phyloP scores from a whole-genome alignment of 257 asterid species.

The Mentha longifolia region DNA sequence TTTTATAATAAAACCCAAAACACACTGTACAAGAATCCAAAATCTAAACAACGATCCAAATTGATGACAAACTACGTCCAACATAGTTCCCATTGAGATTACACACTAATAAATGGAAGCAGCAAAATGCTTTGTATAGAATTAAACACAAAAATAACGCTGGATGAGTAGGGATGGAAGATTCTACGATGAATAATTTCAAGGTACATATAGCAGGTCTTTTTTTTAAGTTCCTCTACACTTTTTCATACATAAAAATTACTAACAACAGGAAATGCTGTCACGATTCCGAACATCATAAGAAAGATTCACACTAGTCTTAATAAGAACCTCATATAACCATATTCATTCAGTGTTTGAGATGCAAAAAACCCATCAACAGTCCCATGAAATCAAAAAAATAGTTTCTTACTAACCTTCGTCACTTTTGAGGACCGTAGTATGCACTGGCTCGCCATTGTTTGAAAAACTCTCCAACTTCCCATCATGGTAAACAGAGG shows the following conservation, averaged over 20 bases:
- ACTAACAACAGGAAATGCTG: not conserved
- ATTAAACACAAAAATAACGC: not conserved
- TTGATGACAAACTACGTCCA: not conserved
- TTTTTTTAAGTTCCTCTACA: not conserved
- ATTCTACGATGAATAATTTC: not conserved
- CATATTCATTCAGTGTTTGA: not conserved
- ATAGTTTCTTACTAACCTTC: slow-evolving; percentile 54
- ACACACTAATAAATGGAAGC: not conserved
- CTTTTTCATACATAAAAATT: not conserved
- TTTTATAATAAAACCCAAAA: too few relatives aligned
- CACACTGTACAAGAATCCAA: not conserved
- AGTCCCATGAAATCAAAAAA: not conserved
- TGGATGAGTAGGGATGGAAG: not conserved
- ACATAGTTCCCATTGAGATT: too few relatives aligned
- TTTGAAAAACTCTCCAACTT: too few relatives aligned
- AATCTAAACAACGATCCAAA: too few relatives aligned
- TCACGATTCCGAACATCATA: not conserved
- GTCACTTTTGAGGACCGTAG: slow-evolving; percentile 71
- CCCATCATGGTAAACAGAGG: too few relatives aligned
- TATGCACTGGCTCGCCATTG: too few relatives aligned
- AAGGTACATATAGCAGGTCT: not conserved
- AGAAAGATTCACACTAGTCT: not conserved
- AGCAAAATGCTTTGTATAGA: too few relatives aligned
- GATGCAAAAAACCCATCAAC: not conserved
- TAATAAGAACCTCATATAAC: not conserved